Base-by-base conservation (phyloP, 495 filamentous ascomycete genomes). In the Penicillium manginii region DNA sequence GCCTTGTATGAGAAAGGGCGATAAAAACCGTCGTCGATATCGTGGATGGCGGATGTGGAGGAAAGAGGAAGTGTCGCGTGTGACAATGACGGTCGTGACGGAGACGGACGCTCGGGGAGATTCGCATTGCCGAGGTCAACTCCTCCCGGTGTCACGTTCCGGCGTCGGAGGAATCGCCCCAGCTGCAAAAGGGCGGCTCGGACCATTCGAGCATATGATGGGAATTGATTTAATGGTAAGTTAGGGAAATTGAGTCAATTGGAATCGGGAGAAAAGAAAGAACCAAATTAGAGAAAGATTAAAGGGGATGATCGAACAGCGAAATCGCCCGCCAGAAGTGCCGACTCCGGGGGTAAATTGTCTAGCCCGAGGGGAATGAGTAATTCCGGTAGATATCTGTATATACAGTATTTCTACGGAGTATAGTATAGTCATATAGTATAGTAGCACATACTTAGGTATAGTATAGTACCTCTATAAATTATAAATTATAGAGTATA, bases 41-140 rank as follows among this genome's bases (percentile, higher is more conserved):
- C 46, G 14, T 52, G 50, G 33, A 35, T 47, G 57, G 55, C 33
- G 37, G 31, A 57, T 47, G 45, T 53, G 59, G 55, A 58, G 46
- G 55, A 49, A 32, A 21, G 60, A 48, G 43, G 29, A 58, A 61
- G 59, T 60, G 70, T 71, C 66, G 70, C 68, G 70, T 71, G 70
- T 65, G 61, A 62, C 53, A 64, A 61, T 11, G 33, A 50, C 26
- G 23, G 45, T 40, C 32, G 45, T 40, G 42, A 57, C 35, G 35
- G 51, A 43, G 31, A 29, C 46, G 26, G 47, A 19, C 54, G 58
- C 53, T 58, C 54, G 60, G 57, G 54, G 47, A 49, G 65, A 60
- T 46, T 61, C 37, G 52, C 39, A 60, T 59, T 70, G 59, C 67
- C 67, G 67, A 70, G 67, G 67, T 70, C 58, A 54, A 47, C 18